Evolutionary conservation across 495 filamentous ascomycete genomes (phyloP).

Genomic region (Aspergillus asperescens): DNA sequence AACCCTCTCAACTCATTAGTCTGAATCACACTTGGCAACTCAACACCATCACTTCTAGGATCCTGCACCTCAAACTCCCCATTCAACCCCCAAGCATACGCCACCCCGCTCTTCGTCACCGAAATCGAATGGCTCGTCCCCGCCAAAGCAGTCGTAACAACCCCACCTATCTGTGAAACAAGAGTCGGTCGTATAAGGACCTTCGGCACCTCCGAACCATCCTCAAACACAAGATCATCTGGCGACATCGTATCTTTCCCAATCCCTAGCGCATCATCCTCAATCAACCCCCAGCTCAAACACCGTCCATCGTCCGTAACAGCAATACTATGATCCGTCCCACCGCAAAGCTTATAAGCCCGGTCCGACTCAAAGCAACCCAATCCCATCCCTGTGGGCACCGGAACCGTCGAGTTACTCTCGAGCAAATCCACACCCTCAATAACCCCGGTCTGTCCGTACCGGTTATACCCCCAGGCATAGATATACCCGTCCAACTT

Average conservation of each 20-base stretch:
- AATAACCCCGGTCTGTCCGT: slow-evolving; percentile 53
- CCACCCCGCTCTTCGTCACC: slow-evolving; percentile 53
- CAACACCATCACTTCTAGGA: slow-evolving; percentile 56
- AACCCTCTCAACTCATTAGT: slow-evolving; percentile 55
- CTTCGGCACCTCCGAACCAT: background rate
- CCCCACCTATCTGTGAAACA: slow-evolving; percentile 28
- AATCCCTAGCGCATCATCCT: slow-evolving; percentile 59
- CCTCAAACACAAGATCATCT: background rate
- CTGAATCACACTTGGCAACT: slow-evolving; percentile 54
- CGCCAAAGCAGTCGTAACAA: slow-evolving; percentile 29
- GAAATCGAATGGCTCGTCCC: slow-evolving; percentile 58
- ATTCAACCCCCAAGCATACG: slow-evolving; percentile 67
- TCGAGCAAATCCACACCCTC: slow-evolving; percentile 50
- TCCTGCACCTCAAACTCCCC: slow-evolving; percentile 63
- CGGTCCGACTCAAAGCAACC: slow-evolving; percentile 44
- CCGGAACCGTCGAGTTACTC: slow-evolving; percentile 39
- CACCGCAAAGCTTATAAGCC: slow-evolving; percentile 53
- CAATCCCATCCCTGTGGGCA: slow-evolving; percentile 43
- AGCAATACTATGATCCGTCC: slow-evolving; percentile 62
- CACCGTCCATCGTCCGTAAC: slow-evolving; percentile 57
- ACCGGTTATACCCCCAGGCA: slow-evolving; percentile 73
- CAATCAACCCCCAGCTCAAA: slow-evolving; percentile 65
- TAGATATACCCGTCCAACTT: slow-evolving; percentile 56
- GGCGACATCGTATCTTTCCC: slow-evolving; percentile 36
- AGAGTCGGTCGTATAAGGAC: slow-evolving; percentile 52